Evolutionary conservation across 2,329 filamentous ascomycete genomes (phyloP).

Genomic region (Colletotrichum cuscutae): DNA sequence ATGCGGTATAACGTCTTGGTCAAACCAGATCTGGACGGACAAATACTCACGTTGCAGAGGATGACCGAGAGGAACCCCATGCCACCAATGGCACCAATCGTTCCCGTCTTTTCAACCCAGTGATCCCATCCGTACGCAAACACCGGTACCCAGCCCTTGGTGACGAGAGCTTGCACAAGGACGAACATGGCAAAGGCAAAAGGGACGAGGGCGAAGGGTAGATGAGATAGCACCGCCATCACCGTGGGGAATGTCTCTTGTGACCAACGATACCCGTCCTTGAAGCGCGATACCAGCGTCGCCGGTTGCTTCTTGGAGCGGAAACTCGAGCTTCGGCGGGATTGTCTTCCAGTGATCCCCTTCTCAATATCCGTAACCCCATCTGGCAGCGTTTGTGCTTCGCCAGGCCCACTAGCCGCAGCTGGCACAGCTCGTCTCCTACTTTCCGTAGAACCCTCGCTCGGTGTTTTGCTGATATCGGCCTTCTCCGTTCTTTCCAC

Average conservation of each 20-base stretch:
- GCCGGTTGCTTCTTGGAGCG: slow-evolving; percentile 36
- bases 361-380: slow-evolving; percentile 1
- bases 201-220: slow-evolving; percentile 75
- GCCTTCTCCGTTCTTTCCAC: background rate
- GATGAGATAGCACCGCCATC: slow-evolving; percentile 70
- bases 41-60: slow-evolving; percentile 73
- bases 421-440: background rate
- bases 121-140: slow-evolving; percentile 80
- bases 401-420: background rate
- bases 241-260: slow-evolving; percentile 79
- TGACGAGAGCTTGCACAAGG: slow-evolving; percentile 77
- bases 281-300: slow-evolving; percentile 64
- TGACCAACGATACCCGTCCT: slow-evolving; percentile 63
- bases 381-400: background rate
- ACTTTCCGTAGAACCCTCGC: background rate
- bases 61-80: slow-evolving; percentile 80
- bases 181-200: slow-evolving; percentile 82
- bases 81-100: slow-evolving; percentile 73
- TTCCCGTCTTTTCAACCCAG: slow-evolving; percentile 77
- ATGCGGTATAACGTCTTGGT: background rate
- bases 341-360: slow-evolving; percentile 14
- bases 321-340: too few species aligned
- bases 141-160: slow-evolving; percentile 78
- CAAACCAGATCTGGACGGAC: background rate
- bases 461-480: background rate